A percentile compares a stretch with the other conserved stretches of the same genome.
Evolutionary conservation across 2,329 filamentous ascomycete genomes (phyloP).

Genomic region (Parasarocladium wereldwijsianum): DNA sequence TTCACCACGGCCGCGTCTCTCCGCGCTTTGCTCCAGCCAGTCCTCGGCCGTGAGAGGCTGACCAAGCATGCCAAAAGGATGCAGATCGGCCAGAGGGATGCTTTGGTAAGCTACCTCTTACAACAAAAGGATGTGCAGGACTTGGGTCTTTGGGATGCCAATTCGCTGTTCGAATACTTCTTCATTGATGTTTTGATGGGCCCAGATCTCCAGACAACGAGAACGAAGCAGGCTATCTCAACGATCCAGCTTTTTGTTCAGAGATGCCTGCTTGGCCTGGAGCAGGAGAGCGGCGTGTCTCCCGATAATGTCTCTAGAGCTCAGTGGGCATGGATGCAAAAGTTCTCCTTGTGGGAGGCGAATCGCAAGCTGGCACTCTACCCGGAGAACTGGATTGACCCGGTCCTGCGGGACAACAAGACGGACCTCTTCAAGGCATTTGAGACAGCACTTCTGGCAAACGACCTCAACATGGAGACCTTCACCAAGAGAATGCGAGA

Average conservation of each 20-base stretch:
- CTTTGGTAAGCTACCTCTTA: too few relatives aligned
- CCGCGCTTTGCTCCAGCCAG: too few relatives aligned
- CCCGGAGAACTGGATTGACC: constrained; percentile 7
- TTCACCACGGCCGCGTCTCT: too few relatives aligned
- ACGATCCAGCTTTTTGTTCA: constrained; percentile 8
- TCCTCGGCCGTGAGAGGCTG: too few relatives aligned
- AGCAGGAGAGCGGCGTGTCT: constrained; percentile 1
- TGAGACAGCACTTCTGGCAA: constrained; percentile 3
- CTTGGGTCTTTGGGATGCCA: constrained; percentile 4
- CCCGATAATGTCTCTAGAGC: neutral
- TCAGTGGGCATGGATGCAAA: constrained; percentile 3
- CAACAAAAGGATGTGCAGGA: too few relatives aligned
- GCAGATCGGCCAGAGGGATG: too few relatives aligned
- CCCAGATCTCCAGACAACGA: constrained; percentile 5
- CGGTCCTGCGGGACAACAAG: constrained; percentile 5
- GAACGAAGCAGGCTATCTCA: constrained; percentile 8
- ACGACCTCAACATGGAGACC: constrained; percentile 3
- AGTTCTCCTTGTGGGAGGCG: constrained; percentile 5
- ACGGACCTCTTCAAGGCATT: neutral
- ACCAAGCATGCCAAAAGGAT: too few relatives aligned
- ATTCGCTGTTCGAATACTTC: constrained; percentile 6
- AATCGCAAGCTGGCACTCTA: constrained; percentile 6
- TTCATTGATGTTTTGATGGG: constrained; percentile 8
- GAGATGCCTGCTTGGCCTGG: constrained; percentile 6
- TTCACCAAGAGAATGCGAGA: too few relatives aligned